phyloP scores from a whole-genome alignment of 306 rosid species.

The Inga laurina region DNA sequence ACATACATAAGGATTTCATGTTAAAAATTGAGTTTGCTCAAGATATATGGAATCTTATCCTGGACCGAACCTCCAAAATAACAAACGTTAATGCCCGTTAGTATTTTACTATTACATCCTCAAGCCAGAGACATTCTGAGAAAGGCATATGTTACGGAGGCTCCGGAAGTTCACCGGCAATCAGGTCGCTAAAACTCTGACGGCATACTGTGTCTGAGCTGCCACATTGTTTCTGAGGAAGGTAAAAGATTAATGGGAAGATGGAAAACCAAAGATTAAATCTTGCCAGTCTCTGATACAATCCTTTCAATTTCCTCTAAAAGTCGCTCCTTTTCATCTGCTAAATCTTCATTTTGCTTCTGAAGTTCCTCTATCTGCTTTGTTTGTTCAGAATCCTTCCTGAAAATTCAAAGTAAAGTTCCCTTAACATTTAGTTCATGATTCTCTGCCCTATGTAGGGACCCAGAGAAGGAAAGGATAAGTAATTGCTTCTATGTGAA shows the following conservation, averaged over 20 bases:
- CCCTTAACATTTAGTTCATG: neutral
- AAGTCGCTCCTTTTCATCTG: slow-evolving; percentile 79
- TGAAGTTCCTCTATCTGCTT: slow-evolving; percentile 95
- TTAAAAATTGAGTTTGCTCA: neutral
- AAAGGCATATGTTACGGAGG: slow-evolving; percentile 11
- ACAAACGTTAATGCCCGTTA: slow-evolving; percentile 3
- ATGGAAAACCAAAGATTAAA: slow-evolving; percentile 34
- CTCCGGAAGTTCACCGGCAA: slow-evolving; percentile 20
- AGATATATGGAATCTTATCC: neutral
- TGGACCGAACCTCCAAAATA: slow-evolving; percentile 19
- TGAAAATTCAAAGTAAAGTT: slow-evolving; percentile 35
- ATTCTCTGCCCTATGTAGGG: neutral
- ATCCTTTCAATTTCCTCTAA: slow-evolving; percentile 85
- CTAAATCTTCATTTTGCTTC: slow-evolving; percentile 81
- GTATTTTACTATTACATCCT: slow-evolving; percentile 11
- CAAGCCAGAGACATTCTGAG: neutral
- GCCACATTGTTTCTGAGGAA: slow-evolving; percentile 24
- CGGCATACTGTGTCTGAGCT: neutral
- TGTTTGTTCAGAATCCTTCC: slow-evolving; percentile 99
- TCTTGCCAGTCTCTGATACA: slow-evolving; percentile 57
- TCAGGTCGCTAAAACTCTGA: neutral
- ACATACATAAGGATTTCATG: neutral
- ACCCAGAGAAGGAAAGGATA: neutral
- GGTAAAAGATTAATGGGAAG: neutral
- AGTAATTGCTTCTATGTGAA: neutral